Conservation (phyloP, 169 alveolate genomes). For the Plasmodium coatneyi region DNA sequence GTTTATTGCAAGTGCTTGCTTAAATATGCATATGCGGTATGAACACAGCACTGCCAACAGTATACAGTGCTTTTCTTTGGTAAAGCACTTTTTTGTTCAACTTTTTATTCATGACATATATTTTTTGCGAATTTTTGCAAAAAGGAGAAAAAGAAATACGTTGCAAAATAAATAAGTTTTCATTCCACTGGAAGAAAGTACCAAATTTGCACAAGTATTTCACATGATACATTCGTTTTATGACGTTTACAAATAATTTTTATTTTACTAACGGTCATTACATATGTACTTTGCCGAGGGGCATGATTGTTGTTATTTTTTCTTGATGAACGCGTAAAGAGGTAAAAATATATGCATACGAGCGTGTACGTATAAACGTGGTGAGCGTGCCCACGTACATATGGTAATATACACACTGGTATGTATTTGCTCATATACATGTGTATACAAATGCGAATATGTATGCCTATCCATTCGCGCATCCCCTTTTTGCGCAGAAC, state of each 20-base stretch:
- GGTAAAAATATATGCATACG: conserved; percentile 3
- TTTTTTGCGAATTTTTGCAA: not conserved
- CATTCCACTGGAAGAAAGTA: not conserved
- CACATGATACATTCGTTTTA: not conserved
- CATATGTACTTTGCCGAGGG: not conserved
- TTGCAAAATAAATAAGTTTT: not conserved
- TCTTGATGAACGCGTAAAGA: not conserved
- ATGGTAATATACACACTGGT: not conserved
- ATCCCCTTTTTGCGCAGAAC: not conserved
- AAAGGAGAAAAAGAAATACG: not conserved
- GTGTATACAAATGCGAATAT: not conserved
- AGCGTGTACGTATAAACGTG: not conserved
- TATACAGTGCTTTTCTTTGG: not conserved
- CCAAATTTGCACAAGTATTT: not conserved
- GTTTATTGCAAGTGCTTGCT: not conserved
- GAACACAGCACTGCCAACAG: not conserved
- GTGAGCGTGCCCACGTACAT: not conserved
- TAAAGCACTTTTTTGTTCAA: not conserved
- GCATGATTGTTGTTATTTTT: not conserved
- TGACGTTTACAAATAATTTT: not conserved
- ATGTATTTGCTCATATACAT: not conserved
- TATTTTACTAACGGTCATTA: not conserved
- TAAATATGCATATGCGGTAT: not conserved
- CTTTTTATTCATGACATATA: not conserved
- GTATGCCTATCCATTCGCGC: not conserved